Evolutionary conservation across 2,329 filamentous ascomycete genomes (phyloP).

Genomic region (Nigrospora osmanthi): DNA sequence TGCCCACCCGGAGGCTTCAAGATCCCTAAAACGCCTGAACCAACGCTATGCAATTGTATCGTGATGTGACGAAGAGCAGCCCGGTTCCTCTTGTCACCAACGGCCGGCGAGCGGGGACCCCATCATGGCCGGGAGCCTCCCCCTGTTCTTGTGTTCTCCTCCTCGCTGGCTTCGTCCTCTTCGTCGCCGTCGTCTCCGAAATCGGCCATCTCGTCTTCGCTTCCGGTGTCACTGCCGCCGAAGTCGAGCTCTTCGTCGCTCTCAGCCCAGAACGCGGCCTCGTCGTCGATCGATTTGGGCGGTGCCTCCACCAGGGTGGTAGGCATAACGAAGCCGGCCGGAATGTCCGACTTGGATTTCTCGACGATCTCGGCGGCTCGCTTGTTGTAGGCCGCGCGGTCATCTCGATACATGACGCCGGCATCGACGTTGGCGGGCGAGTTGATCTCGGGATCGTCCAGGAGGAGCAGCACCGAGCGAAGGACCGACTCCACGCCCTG

Average conservation of each 20-base stretch:
- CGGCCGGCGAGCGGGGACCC: no score
- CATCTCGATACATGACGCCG: slow-evolving; percentile 73
- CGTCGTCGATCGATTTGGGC: slow-evolving; percentile 58
- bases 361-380: slow-evolving; percentile 64
- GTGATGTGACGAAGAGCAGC: not conserved
- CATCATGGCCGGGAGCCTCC: slow-evolving; percentile 10
- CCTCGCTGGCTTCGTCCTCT: slow-evolving; percentile 49
- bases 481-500: slow-evolving; percentile 93
- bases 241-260: slow-evolving; percentile 72
- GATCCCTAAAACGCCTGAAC: slow-evolving; percentile 14
- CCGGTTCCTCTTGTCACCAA: no score
- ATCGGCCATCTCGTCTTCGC: slow-evolving; percentile 53
- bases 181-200: slow-evolving; percentile 47
- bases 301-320: slow-evolving; percentile 57
- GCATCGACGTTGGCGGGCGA: slow-evolving; percentile 95
- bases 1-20: no score
- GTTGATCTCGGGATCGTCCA: slow-evolving; percentile 89
- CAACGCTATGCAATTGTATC: slow-evolving; percentile 23
- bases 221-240: slow-evolving; percentile 60
- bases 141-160: slow-evolving; percentile 21
- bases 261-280: slow-evolving; percentile 78
- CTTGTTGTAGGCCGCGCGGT: slow-evolving; percentile 60
- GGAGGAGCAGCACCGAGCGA: slow-evolving; percentile 81
- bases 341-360: slow-evolving; percentile 70
- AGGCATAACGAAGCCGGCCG: slow-evolving; percentile 74